These are phyloP conservation scores for Neckera pumila DNA, from an alignment of 225 moss, liverwort and hornwort species.

Conservation along the genomic window DNA sequence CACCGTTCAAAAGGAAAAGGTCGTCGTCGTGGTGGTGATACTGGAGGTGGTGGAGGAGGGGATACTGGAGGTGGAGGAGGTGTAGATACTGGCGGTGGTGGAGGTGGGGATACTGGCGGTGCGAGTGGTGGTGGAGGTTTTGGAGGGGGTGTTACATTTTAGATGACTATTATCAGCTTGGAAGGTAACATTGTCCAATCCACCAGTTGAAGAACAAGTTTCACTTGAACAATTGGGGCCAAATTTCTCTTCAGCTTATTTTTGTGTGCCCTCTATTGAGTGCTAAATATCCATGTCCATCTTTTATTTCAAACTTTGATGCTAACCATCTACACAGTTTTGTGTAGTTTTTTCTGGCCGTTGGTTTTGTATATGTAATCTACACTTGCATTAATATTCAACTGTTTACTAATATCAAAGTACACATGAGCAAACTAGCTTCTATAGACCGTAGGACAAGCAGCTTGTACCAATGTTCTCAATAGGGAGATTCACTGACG, in stretches of 20 bases:
- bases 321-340: neutral
- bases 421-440: neutral
- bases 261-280: neutral
- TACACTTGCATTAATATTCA: neutral
- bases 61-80: neutral
- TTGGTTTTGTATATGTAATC: neutral
- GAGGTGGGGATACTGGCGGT: neutral
- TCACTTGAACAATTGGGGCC: neutral
- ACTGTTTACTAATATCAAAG: neutral
- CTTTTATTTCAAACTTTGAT: neutral
- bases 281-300: neutral
- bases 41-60: neutral
- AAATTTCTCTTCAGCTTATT: neutral
- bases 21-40: no score
- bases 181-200: neutral
- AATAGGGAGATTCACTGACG: neutral
- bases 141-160: neutral
- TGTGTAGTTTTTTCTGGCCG: neutral
- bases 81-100: neutral
- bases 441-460: neutral
- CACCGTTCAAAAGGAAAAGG: no score
- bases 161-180: neutral
- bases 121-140: neutral
- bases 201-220: neutral
- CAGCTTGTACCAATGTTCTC: neutral